These are phyloP conservation scores for Gracilaria gracilis DNA, from an alignment of 23 red algal species.

Conservation along the genomic window DNA sequence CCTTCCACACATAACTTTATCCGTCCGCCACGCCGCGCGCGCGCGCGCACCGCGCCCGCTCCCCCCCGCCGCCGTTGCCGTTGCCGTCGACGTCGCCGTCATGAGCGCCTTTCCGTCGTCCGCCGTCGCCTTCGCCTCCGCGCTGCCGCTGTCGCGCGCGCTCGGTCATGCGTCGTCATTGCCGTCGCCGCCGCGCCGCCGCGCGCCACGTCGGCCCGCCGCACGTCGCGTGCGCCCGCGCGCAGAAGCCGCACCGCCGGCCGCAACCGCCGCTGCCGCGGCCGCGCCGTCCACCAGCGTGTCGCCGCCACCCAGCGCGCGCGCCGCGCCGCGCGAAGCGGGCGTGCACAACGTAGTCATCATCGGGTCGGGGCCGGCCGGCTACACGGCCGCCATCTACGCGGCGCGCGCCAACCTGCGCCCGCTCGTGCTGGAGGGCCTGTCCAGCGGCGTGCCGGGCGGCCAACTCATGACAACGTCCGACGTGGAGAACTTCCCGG, in stretches of 20 bases:
- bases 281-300: no score
- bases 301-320: no score
- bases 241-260: no score
- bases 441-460: conserved; percentile 75
- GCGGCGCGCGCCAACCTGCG: conserved; percentile 84
- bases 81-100: no score
- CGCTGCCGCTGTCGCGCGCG: neutral
- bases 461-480: conserved; percentile 92
- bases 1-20: neutral
- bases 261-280: no score
- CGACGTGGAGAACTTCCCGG: conserved; percentile 93
- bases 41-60: neutral
- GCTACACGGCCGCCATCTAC: conserved; percentile 96
- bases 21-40: neutral
- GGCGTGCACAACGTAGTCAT: conserved; percentile 74
- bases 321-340: no score
- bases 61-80: neutral
- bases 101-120: no score
- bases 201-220: neutral
- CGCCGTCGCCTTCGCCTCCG: neutral
- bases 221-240: neutral
- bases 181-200: neutral
- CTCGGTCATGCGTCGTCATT: neutral
- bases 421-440: conserved; percentile 88
- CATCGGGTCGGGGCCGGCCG: conserved; percentile 92